phyloP scores from a whole-genome alignment of 2,329 filamentous ascomycete genomes.

The Ceratocystis colombiana region DNA sequence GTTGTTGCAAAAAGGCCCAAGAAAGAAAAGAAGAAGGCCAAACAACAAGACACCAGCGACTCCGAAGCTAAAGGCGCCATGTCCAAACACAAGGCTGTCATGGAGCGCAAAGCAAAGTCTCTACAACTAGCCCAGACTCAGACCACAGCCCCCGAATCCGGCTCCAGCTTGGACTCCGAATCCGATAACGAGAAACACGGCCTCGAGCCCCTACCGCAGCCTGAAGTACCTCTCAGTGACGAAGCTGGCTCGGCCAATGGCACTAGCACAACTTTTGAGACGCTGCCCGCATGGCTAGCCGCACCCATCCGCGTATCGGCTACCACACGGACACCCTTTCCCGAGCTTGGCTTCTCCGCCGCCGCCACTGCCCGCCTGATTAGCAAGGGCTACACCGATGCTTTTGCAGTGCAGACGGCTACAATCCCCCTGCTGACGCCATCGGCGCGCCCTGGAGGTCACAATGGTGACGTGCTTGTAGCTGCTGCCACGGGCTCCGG shows the following conservation, averaged over 20 bases:
- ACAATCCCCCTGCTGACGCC: constrained; percentile 70
- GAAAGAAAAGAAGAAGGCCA: constrained; percentile 32
- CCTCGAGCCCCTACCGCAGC: constrained; percentile 73
- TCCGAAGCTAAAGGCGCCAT: constrained; percentile 15
- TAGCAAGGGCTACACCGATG: constrained; percentile 42
- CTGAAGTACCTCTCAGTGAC: constrained; percentile 49
- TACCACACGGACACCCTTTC: constrained; percentile 51
- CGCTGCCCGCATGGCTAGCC: constrained; percentile 70
- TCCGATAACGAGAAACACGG: constrained; percentile 49
- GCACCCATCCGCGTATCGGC: constrained; percentile 60
- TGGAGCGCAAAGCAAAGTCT: constrained; percentile 30
- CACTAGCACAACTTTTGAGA: constrained; percentile 55
- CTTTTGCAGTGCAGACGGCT: constrained; percentile 38
- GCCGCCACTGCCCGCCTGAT: constrained; percentile 53
- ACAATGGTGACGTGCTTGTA: constrained; percentile 70
- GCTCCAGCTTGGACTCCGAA: constrained; percentile 31
- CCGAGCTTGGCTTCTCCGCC: constrained; percentile 50
- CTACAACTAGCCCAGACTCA: constrained; percentile 33
- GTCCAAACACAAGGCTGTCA: constrained; percentile 28
- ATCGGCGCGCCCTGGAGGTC: constrained; percentile 41
- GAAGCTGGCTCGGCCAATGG: constrained; percentile 46
- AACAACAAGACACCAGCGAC: constrained; percentile 24
- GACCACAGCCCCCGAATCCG: constrained; percentile 26
- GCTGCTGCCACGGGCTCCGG: constrained; percentile 92
- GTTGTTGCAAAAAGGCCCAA: constrained; percentile 26